Conservation (phyloP, 345 rosid genomes). For the Geranium brycei region DNA sequence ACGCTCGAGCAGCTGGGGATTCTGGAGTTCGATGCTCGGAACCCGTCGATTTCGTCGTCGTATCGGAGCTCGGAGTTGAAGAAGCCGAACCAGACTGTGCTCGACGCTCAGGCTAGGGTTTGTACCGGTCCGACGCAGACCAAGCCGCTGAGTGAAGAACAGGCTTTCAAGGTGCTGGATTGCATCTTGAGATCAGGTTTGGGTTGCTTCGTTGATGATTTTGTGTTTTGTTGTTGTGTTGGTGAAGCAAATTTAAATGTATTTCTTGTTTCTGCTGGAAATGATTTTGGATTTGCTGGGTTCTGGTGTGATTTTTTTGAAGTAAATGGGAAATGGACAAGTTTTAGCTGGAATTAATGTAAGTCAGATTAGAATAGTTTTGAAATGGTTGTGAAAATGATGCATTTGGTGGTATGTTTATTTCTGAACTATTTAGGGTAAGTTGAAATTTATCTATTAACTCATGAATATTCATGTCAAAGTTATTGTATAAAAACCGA, state of each 20-base stretch:
- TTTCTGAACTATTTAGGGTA: not conserved
- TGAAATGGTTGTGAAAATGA: not conserved
- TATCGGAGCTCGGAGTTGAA: conserved; percentile 48
- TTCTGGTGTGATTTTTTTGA: not conserved
- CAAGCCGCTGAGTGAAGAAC: conserved; percentile 58
- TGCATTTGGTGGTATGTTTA: not conserved
- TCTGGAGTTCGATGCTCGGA: conserved; percentile 42
- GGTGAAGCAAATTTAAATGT: not conserved
- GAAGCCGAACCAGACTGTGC: conserved; percentile 73
- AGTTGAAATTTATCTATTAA: not conserved
- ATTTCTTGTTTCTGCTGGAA: too few species aligned
- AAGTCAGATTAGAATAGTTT: not conserved
- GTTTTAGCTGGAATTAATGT: not conserved
- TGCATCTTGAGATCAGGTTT: conserved; percentile 71
- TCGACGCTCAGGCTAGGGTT: conserved; percentile 96
- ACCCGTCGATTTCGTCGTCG: conserved; percentile 63
- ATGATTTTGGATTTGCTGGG: not conserved
- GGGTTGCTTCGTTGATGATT: not conserved
- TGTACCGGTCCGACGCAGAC: conserved; percentile 97
- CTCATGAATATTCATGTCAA: not conserved
- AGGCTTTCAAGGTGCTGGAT: conserved; percentile 61
- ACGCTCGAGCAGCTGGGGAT: conserved; percentile 49
- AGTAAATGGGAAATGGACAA: not conserved
- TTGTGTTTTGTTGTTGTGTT: too few species aligned
- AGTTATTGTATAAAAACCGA: too few species aligned